Base-by-base conservation (phyloP, 2,329 filamentous ascomycete genomes). In the Periconia sp. region DNA sequence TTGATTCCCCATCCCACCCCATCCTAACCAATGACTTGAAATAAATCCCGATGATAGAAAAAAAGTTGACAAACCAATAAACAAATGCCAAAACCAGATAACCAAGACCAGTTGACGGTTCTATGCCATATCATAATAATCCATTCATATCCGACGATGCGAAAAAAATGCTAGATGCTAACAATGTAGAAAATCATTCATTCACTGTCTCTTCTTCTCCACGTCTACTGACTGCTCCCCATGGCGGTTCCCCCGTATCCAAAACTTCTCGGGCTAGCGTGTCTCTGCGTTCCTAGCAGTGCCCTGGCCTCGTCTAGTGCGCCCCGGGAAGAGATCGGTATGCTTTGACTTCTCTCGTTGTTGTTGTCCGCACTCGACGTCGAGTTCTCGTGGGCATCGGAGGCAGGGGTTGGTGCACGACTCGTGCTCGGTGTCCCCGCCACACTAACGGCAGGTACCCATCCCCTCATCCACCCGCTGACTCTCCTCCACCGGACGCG, bases 391-490 rank as follows among this genome's bases (percentile, higher is more conserved):
- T 37, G 33, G 33, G 33, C 33, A 37, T 37, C 33, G 15, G 33
- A 11, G 3, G 59, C 62, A 2, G 71, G 71, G 19, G 70, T 74
- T 1, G 47, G 46, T 1, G 64, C 64, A 1, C 68, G 61, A 49
- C 66, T 71, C 0, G 56, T 62, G 44, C 58, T 68, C 3, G 71
- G 71, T 5, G 70, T 73, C 0, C 63, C 72, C 6, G 69, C 68
- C 8, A 74, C 74, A 55, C 72, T 74, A 23, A 79, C 73, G 50
- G 74, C 79, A 1, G 85, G 85, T 35, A 86, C 80, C 85, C 85
- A 87, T 2, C 85, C 85, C 54, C 84, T 77, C 84, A 87, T 86
- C 83, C 83, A 87, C 10, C 85, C 85, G 52, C 77, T 83, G 6
- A 86, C 83, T 27, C 78, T 74, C 41, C 77, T 75, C 85, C 84